Evolutionary conservation across 1,139 yeast genomes (phyloP), one percentile per base, ranked within the genome.

Genomic region (Yamadazyma aaseri): DNA sequence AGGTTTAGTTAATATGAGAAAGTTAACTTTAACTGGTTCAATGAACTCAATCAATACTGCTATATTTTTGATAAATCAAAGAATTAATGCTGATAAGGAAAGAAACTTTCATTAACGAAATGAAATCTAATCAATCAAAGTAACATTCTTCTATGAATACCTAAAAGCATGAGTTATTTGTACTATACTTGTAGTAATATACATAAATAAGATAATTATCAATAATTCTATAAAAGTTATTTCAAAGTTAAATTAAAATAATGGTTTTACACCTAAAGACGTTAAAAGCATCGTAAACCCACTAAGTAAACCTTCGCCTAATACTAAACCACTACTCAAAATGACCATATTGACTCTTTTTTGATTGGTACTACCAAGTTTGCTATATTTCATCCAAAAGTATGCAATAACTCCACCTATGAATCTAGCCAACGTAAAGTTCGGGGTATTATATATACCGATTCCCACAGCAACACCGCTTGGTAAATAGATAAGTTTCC

Each of bases 401-500:
- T 72, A 77, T 1, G 92, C 77, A 26, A 81, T 58, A n/a, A 84
- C 51, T 1, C 98, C 98, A 10, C 98, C 98, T 17, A 87, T 45
- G 51, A 92, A 90, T 49, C 98, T 71, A 1, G 97, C 97, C 27
- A 92, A 68, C 0, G 98, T 92, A 59, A 92, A 92, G 32, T 89
- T 83, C 3, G 97, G 97, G 0, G 94, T 75, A 55, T 92, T 92
- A 56, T 92, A 92, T 42, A 92, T 86, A 14, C 98, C 98, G 40
- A 92, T 84, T 1, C 98, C 98, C 9, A 89, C 96, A 0, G 98
- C 97, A 12, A 92, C 95, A 7, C 98, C 98, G 26, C 87, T 82
- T 1, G 98, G 98, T 20, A 89, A 55, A 64, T 76, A 86, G 1
- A 65, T 61, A 37, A 80, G 53, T 50, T 70, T 71, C 37, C 63